These are phyloP conservation scores for Protomyces arabidopsidicola DNA, from an alignment of 1,139 yeast genomes.

Conservation along the genomic window DNA sequence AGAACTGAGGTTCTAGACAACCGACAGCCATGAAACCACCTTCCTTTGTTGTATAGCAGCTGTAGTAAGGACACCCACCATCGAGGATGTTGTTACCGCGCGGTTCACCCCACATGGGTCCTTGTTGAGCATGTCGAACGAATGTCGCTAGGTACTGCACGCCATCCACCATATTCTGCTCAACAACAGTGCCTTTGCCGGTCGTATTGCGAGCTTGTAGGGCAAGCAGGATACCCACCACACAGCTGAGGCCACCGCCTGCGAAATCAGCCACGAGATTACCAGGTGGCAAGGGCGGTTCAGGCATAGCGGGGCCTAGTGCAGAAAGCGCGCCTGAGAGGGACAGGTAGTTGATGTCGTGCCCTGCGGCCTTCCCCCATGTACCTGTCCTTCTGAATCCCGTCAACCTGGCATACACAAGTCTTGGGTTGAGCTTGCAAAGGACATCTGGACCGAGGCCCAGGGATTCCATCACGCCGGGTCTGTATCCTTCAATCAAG, in stretches of 20 bases:
- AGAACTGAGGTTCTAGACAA: conserved; percentile 34
- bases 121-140: conserved; percentile 30
- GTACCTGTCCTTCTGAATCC: conserved; percentile 33
- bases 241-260: conserved; percentile 33
- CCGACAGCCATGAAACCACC: conserved; percentile 34
- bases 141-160: conserved; percentile 33
- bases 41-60: conserved; percentile 32
- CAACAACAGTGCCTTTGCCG: conserved; percentile 29
- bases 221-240: conserved; percentile 32
- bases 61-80: conserved; percentile 34
- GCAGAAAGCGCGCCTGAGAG: conserved; percentile 32
- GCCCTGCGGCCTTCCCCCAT: conserved; percentile 33
- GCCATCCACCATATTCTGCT: conserved; percentile 34
- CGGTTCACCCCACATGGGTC: conserved; percentile 24
- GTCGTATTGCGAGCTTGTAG: conserved; percentile 26
- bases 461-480: conserved; percentile 38
- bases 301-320: conserved; percentile 5
- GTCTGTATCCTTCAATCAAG: conserved; percentile 39
- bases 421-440: conserved; percentile 26
- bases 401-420: conserved; percentile 33
- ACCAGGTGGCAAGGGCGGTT: conserved; percentile 18
- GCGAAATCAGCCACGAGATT: conserved; percentile 34
- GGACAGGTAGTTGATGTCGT: conserved; percentile 34
- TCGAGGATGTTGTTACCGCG: conserved; percentile 33
- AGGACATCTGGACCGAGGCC: conserved; percentile 37